A percentile compares a stretch with the other conserved stretches of the same genome.
phyloP scores from a whole-genome alignment of 176 grass and related monocot genomes.

The Zoysia japonica region DNA sequence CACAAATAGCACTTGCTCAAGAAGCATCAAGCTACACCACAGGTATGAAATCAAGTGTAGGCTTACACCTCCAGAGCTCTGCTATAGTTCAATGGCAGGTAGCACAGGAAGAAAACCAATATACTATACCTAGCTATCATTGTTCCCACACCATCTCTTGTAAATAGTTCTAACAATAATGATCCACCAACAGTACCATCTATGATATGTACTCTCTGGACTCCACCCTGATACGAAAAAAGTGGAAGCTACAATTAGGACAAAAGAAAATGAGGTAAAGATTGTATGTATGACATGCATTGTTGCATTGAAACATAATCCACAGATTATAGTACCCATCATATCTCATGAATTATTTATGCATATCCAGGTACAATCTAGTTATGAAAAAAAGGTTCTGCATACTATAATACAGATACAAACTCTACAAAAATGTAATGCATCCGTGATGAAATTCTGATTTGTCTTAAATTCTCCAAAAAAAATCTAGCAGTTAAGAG shows the following conservation, averaged over 20 bases:
- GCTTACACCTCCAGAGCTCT: conserved; percentile 23
- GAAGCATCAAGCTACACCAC: background rate
- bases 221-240: conserved; percentile 67
- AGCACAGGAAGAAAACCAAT: background rate
- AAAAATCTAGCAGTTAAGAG: background rate
- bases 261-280: conserved; percentile 10
- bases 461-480: background rate
- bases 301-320: conserved; percentile 14
- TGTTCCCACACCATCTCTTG: conserved; percentile 89
- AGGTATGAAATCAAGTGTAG: background rate
- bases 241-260: conserved; percentile 26
- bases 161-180: conserved; percentile 89
- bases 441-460: background rate
- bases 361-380: conserved; percentile 22
- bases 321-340: conserved; percentile 22
- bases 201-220: conserved; percentile 94
- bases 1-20: conserved; percentile 13
- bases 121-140: conserved; percentile 83
- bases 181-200: conserved; percentile 86
- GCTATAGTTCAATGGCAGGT: conserved; percentile 7
- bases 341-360: background rate
- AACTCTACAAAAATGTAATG: background rate
- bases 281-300: background rate
- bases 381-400: background rate
- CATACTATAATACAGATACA: background rate